These are phyloP conservation scores for Apiospora koreana DNA, from an alignment of 2,329 filamentous ascomycete species.

Conservation along the genomic window DNA sequence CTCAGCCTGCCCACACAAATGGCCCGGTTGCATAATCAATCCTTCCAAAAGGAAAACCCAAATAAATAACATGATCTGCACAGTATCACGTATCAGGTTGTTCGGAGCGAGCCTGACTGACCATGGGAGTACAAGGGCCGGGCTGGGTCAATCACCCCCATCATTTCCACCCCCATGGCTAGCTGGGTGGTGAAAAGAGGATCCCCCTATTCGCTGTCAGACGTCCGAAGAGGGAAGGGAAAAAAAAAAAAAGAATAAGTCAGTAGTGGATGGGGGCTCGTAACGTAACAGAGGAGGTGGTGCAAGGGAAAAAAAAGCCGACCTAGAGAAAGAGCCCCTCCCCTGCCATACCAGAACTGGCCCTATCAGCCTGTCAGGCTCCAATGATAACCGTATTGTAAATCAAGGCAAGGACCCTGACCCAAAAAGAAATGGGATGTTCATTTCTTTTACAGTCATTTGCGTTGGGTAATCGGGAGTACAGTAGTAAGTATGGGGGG, in stretches of 20 bases:
- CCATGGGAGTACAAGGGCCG: neutral
- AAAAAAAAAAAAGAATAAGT: no score
- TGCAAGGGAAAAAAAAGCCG: neutral
- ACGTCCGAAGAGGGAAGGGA: neutral
- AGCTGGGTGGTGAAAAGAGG: neutral
- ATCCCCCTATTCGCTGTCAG: neutral
- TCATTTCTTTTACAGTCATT: conserved; percentile 6
- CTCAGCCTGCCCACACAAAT: no score
- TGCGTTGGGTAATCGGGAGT: neutral
- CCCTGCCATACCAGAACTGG: no score
- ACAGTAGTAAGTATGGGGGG: neutral
- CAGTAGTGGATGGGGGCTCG: neutral
- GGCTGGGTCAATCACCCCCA: neutral
- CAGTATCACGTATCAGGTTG: neutral
- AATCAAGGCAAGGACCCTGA: neutral
- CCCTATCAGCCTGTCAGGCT: neutral
- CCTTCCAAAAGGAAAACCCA: neutral
- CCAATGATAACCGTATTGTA: neutral
- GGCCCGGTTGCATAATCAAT: neutral
- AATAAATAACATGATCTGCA: neutral
- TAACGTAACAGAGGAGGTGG: neutral
- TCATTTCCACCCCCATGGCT: neutral
- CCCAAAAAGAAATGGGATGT: neutral
- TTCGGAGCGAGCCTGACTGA: neutral
- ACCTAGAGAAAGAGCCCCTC: neutral